Percentiles rank a stretch among this genome's conserved stretches.
These are phyloP conservation scores for Ochromonas danica DNA, from an alignment of 108 stramenopile species.

Conservation along the genomic window DNA sequence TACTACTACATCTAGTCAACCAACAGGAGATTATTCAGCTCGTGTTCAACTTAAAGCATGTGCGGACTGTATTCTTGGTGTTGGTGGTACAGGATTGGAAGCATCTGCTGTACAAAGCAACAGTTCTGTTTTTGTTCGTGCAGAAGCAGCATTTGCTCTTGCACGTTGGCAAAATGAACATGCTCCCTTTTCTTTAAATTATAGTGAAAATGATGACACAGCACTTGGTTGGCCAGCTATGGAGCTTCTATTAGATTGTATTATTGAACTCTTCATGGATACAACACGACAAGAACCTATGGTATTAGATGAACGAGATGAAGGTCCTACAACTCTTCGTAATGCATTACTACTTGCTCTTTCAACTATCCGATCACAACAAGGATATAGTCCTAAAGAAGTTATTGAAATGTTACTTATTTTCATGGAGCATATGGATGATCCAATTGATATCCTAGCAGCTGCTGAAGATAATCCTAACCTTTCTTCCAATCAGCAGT, in stretches of 20 bases:
- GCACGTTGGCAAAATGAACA: slow-evolving; percentile 16
- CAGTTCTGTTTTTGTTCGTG: neutral
- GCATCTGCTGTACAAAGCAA: no score
- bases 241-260: slow-evolving; percentile 1
- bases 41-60: no score
- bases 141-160: slow-evolving; percentile 11
- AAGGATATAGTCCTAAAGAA: neutral
- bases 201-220: neutral
- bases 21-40: no score
- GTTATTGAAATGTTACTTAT: neutral
- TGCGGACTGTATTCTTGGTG: no score
- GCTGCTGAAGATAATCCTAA: no score
- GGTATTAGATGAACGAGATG: neutral
- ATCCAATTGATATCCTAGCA: neutral
- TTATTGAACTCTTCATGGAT: slow-evolving; percentile 14
- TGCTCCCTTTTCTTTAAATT: neutral
- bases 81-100: no score
- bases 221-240: slow-evolving; percentile 18
- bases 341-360: slow-evolving; percentile 25
- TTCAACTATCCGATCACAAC: neutral
- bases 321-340: neutral
- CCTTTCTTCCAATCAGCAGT: no score
- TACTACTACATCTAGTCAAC: neutral
- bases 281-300: neutral
- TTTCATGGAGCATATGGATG: slow-evolving; percentile 2